A percentile compares a stretch with the other conserved stretches of the same genome.
These are phyloP conservation scores for Entonaema liquescens DNA, from an alignment of 495 filamentous ascomycete species.

Conservation along the genomic window DNA sequence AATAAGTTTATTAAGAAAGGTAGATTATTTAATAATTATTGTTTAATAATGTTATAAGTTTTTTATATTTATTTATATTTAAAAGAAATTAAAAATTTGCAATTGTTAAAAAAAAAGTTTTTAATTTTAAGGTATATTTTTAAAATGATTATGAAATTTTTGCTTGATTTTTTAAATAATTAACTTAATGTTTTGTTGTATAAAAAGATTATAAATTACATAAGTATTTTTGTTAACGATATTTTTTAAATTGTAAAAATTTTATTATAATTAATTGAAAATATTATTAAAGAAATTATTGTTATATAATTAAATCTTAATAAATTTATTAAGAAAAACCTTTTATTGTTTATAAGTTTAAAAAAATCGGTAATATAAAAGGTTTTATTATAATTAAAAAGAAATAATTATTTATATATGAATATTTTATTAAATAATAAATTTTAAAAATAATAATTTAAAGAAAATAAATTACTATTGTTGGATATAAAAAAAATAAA, in stretches of 20 bases:
- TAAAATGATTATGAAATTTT: background rate
- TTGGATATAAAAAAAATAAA: background rate
- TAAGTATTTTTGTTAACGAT: background rate
- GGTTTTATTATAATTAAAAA: background rate
- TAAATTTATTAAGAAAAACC: background rate
- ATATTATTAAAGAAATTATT: background rate
- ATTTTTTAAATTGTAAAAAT: background rate
- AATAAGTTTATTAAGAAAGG: background rate
- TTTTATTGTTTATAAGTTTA: background rate
- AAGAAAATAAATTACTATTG: background rate
- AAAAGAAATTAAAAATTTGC: background rate
- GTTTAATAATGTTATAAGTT: background rate
- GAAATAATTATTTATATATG: slow-evolving; percentile 2
- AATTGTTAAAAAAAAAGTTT: background rate
- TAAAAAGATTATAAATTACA: background rate
- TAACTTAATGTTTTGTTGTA: no score
- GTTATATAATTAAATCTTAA: background rate
- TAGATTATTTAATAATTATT: background rate
- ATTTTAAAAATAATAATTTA: background rate
- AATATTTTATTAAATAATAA: slow-evolving; percentile 1
- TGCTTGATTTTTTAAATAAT: no score
- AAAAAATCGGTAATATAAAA: background rate
- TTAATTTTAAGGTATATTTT: background rate
- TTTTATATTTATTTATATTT: background rate
- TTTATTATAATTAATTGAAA: background rate